Percentiles rank a stretch among this genome's conserved stretches.
phyloP scores from a whole-genome alignment of 768 basidiomycete genomes.

The Russula dissimulans region DNA sequence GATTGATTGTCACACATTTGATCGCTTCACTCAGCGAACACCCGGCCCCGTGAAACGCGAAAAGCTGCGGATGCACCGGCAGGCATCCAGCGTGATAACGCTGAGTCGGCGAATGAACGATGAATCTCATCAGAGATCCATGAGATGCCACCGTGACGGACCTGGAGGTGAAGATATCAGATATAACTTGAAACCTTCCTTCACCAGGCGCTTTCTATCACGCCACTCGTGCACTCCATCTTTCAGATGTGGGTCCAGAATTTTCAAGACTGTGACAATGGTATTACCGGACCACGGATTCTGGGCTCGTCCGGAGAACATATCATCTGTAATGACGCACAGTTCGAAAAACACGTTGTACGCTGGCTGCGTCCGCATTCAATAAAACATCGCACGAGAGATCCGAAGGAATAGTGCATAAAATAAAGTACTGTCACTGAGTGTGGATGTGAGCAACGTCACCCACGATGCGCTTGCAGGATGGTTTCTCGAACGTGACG shows the following conservation, averaged over 20 bases:
- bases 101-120: conserved; percentile 28
- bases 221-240: conserved; percentile 88
- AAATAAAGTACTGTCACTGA: conserved; percentile 54
- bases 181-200: conserved; percentile 72
- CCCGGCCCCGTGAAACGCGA: conserved; percentile 66
- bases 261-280: conserved; percentile 56
- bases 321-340: conserved; percentile 87
- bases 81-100: conserved; percentile 75
- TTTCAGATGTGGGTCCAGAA: conserved; percentile 73
- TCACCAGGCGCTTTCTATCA: conserved; percentile 69
- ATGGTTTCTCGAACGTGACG: conserved; percentile 54
- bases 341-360: conserved; percentile 77
- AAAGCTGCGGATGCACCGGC: conserved; percentile 82
- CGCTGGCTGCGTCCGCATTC: conserved; percentile 45
- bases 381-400: background rate
- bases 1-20: conserved; percentile 77
- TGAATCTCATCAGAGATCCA: background rate
- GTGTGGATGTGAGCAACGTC: conserved; percentile 85
- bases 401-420: conserved; percentile 22
- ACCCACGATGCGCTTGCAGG: conserved; percentile 84
- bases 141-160: conserved; percentile 31
- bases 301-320: conserved; percentile 13
- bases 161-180: conserved; percentile 86
- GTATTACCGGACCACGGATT: background rate
- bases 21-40: conserved; percentile 79